Evolutionary conservation across 1,284 basidiomycete genomes (phyloP), one percentile per base, ranked within the genome.

Genomic region (Cryptococcus hybrid): DNA sequence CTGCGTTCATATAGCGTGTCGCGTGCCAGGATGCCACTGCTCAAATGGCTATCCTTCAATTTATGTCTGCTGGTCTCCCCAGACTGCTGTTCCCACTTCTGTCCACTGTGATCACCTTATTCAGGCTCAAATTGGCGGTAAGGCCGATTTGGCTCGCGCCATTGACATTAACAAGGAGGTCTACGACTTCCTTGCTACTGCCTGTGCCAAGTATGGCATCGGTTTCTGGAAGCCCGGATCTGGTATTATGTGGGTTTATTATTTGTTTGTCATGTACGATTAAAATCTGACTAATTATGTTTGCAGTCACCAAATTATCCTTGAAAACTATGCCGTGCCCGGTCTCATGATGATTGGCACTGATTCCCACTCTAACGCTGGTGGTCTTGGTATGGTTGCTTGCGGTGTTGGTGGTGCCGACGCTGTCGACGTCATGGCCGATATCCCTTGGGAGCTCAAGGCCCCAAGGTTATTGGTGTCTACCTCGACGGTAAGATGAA

Each of bases 101-200:
- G 92, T 97, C 56, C 92, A 97, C 84, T 99, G 96, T 78, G 95
- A 99, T 82, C 95, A 99, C 82, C 85, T 99, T 78, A 98, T 99
- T 76, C 92, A 98, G 82, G 95, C 96, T 49, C 93, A 97, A 79
- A 79, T 92, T 61, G 94, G 94, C 60, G 94, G 94, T 77, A 86
- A 84, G 48, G 89, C 91, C 82, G 96, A 99, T 84, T 83, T 99
- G 73, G 89, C 85, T 51, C 89, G 95, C 57, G 94, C 95, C 57
- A 87, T 91, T 74, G 83, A 90, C 68, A 90, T 92, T 76, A 99
- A 99, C 88, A 93, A 88, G 85, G 96, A 99, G 81, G 96, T 99
- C 57, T 99, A 98, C 80, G 94, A 99, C 82, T 99, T 99, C 84
- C 85, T 99, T 79, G 94, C 93, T 51, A 97, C 95, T 40, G 92